Conservation (phyloP, 2,329 filamentous ascomycete genomes). For the Metarhizium anisopliae region DNA sequence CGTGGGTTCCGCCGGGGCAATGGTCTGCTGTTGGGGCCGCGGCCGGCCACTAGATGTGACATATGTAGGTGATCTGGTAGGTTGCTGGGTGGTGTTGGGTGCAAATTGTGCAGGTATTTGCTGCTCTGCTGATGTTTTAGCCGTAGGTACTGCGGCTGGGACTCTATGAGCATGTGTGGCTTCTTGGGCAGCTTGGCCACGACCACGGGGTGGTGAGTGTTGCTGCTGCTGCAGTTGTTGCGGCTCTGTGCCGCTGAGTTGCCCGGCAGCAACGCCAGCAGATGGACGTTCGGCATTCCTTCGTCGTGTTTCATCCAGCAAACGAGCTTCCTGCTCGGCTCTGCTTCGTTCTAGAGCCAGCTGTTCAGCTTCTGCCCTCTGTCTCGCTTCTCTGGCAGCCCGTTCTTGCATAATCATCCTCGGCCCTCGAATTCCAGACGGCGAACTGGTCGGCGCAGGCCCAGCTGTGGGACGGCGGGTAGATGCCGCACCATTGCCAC, state of each 20-base stretch:
- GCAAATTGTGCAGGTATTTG: conserved; percentile 5
- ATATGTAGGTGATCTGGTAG: conserved; percentile 2
- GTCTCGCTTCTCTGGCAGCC: conserved; percentile 64
- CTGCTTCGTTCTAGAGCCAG: conserved; percentile 42
- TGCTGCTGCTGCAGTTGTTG: conserved; percentile 13
- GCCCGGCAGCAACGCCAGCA: conserved; percentile 36
- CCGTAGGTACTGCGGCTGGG: conserved; percentile 5
- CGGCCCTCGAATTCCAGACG: conserved; percentile 68
- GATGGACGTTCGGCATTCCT: conserved; percentile 53
- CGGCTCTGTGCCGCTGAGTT: conserved; percentile 20
- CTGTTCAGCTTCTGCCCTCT: conserved; percentile 58
- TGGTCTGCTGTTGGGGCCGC: conserved; percentile 9
- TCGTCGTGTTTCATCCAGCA: conserved; percentile 46
- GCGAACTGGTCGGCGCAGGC: conserved; percentile 44
- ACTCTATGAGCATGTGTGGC: conserved; percentile 12
- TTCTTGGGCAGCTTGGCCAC: conserved; percentile 18
- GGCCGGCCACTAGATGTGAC: conserved; percentile 4
- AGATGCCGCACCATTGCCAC: conserved; percentile 41
- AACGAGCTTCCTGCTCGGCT: conserved; percentile 46
- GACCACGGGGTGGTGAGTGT: conserved; percentile 14
- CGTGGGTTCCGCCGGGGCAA: conserved; percentile 8
- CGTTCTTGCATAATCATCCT: conserved; percentile 88
- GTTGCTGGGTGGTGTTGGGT: background rate
- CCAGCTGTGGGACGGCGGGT: conserved; percentile 37
- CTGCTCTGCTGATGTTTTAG: conserved; percentile 10